Percentiles rank a stretch among this genome's conserved stretches.
Conservation (phyloP, 108 stramenopile species). For the Cyclotella baltica region DNA sequence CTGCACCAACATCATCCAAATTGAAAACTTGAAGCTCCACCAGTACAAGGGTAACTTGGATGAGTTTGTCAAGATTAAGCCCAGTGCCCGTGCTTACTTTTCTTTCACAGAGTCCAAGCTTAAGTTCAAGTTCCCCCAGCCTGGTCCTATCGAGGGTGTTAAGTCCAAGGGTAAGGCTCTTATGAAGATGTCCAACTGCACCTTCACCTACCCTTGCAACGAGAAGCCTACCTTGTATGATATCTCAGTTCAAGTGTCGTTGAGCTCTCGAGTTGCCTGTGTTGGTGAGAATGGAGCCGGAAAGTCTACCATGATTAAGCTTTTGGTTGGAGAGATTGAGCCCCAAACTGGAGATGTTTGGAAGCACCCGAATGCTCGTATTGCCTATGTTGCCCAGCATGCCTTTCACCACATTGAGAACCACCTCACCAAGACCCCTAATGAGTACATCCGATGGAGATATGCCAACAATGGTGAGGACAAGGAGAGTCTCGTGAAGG, state of each 20-base stretch:
- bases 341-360: constrained; percentile 96
- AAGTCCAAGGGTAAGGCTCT: constrained; percentile 99
- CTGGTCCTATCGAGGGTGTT: constrained; percentile 97
- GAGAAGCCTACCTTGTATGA: constrained; percentile 93
- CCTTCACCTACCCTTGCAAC: constrained; percentile 98
- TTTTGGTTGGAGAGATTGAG: constrained; percentile 96
- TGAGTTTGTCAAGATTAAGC: constrained; percentile 97
- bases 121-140: constrained; percentile 98
- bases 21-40: constrained; percentile 98
- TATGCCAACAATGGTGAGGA: constrained; percentile 99
- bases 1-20: constrained; percentile 98
- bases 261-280: constrained; percentile 98
- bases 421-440: constrained; percentile 97
- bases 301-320: constrained; percentile 99
- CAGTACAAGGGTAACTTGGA: constrained; percentile 98
- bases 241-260: constrained; percentile 96
- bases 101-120: constrained; percentile 91
- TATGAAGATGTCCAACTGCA: constrained; percentile 98
- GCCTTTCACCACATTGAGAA: constrained; percentile 99
- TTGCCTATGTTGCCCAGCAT: constrained; percentile 99
- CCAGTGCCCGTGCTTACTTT: constrained; percentile 97
- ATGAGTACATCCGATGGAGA: constrained; percentile 99
- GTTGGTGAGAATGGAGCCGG: constrained; percentile 99
- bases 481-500: constrained; percentile 97
- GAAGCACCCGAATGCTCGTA: constrained; percentile 99